Base-by-base conservation (phyloP, 139 green algal species). In the Spirogloea muscicola region DNA sequence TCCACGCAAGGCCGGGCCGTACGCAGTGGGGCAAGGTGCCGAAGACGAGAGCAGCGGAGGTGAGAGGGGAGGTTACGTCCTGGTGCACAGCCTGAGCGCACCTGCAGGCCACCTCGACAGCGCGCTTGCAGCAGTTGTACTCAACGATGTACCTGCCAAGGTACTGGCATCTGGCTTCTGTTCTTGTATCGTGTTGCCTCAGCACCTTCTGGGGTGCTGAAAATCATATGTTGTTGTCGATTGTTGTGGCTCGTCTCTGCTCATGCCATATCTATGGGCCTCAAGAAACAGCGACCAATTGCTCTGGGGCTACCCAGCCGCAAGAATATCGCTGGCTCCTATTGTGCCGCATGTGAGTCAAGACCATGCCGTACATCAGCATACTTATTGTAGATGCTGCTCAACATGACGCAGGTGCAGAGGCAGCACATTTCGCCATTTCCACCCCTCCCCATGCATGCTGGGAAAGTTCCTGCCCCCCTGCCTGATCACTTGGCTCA, bases 1-100 rank as follows among this genome's bases (percentile, higher is more conserved):
- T 68, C 89, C 91, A 1, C 82, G 85, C 25, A 93, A 93, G 67
- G 74, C 85, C 0, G 59, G 59, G 1, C 44, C 37, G 61, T 16
- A 9, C 57, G 7, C 57, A 61, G 59, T 58, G 59, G 6, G 13
- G 16, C 29, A 41, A 44, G 33, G 29, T 51, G 59, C 41, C 7
- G 27, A 69, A 69, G 59, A 7, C 5, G 44, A 16, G 44, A 10
- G 44, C 44, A 25, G 44, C 44, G 44, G 44, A 16, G 44, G 44
- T 25, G 44, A 10, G 44, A 10, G 44, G 44, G 13, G 59, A 13
- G 59, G 27, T 42, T 58, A 33, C 41, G n/a, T 7, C 29, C 16
- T 69, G 6, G 37, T 29, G 31, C 59, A 44, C n/a, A 7, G 41
- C 4, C 37, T 6, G 13, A 33, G 25, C n/a, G 59, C 59, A 58